Evolutionary conservation across 2,329 filamentous ascomycete genomes (phyloP), one percentile per base, ranked within the genome.

Genomic region (Juglanconis oblonga): DNA sequence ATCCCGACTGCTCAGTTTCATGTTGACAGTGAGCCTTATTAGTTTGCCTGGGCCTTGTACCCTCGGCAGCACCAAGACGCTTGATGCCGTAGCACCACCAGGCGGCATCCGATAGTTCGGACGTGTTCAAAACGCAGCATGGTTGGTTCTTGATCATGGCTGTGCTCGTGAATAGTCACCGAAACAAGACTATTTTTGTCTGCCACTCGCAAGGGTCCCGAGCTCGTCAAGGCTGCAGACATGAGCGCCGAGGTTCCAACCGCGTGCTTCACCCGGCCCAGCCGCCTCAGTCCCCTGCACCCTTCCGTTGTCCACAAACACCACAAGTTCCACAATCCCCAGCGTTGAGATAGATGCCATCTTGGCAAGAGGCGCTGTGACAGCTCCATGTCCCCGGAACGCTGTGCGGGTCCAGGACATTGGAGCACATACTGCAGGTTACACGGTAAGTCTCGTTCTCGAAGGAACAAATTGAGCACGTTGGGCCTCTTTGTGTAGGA

Each of bases 321-420:
- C 89, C 89, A 70, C 90, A 94, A 0, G 86, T 71, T 6, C 86
- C 87, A 64, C 80, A 85, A 71, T 93, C 89, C 1, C 81, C 84
- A 10, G 87, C 80, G 68, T 93, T 94, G 55, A 87, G 68, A 70
- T 91, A 94, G 24, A 67, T 62, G 50, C 79, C 83, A 11, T 74
- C 78, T 61, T 73, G 73, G 69, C 90, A 94, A 2, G 74, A 65
- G 3, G 71, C 68, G 64, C 80, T 84, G 48, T 70, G 71, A 69
- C 90, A 94, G 52, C 74, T 74, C 90, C 91, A 94, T n/a, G 82
- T 74, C 17, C 77, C 74, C 0, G 80, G 74, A 49, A 87, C 78
- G 53, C 80, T 79, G 0, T 74, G 68, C 0, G 79, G 73, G 49
- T 83, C 78, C 2, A 94, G 74, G 1, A 93, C 89, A 64, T 94